phyloP scores from a whole-genome alignment of 176 grass and related monocot genomes.

The Aegilops umbellulata region DNA sequence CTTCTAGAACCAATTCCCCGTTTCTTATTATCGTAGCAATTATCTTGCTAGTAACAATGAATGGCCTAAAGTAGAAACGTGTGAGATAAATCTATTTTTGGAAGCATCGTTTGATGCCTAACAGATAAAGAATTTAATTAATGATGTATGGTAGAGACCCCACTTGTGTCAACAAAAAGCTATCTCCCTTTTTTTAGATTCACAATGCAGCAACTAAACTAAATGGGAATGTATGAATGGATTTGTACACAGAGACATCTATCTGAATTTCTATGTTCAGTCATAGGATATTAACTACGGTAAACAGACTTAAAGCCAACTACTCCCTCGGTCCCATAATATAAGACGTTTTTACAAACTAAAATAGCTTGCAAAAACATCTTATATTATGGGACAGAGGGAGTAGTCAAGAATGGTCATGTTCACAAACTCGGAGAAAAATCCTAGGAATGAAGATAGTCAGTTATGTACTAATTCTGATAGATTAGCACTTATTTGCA shows the following conservation, averaged over 20 bases:
- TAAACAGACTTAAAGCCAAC: not conserved
- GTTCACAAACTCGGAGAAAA: not conserved
- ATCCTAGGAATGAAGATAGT: not conserved
- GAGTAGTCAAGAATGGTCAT: not conserved
- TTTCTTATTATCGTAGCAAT: constrained; percentile 45
- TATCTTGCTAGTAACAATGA: constrained; percentile 51
- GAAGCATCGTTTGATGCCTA: no score
- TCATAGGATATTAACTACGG: not conserved
- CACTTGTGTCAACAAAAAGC: no score
- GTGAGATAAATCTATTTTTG: no score
- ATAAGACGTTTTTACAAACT: no score
- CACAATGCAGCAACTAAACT: not conserved
- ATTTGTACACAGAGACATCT: not conserved
- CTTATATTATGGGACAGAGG: no score
- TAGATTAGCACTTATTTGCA: not conserved
- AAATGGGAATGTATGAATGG: not conserved
- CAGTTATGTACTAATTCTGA: not conserved
- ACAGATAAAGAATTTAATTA: no score
- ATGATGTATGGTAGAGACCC: no score
- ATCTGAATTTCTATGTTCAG: not conserved
- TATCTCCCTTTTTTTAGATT: not conserved
- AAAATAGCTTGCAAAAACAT: no score
- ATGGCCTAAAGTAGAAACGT: constrained; percentile 40
- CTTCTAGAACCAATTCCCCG: constrained; percentile 57
- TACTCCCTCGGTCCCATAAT: no score